A percentile compares a stretch with the other conserved stretches of the same genome.
phyloP scores from a whole-genome alignment of 2,329 filamentous ascomycete genomes.

The Fusarium sacchari region DNA sequence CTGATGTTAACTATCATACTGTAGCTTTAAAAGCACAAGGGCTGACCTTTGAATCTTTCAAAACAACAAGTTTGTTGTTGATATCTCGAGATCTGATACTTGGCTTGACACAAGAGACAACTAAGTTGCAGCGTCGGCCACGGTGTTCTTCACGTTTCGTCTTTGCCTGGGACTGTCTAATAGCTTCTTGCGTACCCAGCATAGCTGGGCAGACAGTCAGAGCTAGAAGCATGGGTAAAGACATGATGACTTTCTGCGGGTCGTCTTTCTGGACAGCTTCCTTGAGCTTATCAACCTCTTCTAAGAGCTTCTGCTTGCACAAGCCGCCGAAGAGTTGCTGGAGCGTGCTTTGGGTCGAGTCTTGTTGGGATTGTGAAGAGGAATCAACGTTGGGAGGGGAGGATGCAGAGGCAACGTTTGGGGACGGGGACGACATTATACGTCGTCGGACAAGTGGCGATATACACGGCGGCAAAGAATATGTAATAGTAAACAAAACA shows the following conservation, averaged over 20 bases:
- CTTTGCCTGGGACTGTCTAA: conserved; percentile 58
- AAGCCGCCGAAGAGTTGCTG: conserved; percentile 36
- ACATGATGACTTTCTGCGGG: conserved; percentile 43
- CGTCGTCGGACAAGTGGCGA: conserved; percentile 19
- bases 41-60: conserved; percentile 54
- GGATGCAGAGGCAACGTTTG: conserved; percentile 21
- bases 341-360: conserved; percentile 30
- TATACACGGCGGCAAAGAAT: conserved; percentile 23
- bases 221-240: conserved; percentile 44
- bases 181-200: conserved; percentile 58
- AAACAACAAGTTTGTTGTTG: conserved; percentile 56
- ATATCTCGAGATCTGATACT: conserved; percentile 56
- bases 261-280: conserved; percentile 40
- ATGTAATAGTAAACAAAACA: conserved; percentile 16
- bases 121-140: conserved; percentile 58
- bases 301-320: conserved; percentile 40
- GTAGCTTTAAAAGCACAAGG: not conserved
- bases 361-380: conserved; percentile 18
- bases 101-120: conserved; percentile 58
- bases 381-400: conserved; percentile 11
- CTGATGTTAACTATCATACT: not conserved
- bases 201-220: conserved; percentile 51
- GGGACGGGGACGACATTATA: conserved; percentile 38
- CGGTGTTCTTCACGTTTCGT: conserved; percentile 58
- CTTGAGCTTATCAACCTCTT: conserved; percentile 44